Conservation (phyloP, 495 filamentous ascomycete genomes). For the Penicillium turbatum region DNA sequence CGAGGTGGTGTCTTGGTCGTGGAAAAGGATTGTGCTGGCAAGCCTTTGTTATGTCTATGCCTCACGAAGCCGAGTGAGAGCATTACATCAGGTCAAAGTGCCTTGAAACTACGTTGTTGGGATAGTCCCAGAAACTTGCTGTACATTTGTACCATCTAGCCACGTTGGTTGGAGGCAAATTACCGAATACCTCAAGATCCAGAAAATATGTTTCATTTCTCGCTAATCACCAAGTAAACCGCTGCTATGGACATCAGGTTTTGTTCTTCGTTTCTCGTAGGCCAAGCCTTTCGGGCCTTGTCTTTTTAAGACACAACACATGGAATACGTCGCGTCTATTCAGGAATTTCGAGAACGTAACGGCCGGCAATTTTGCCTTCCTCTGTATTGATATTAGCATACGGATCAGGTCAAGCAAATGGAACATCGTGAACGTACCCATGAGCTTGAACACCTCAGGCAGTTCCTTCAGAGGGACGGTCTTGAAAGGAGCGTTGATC, state of each 20-base stretch:
- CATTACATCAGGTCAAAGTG: too few species aligned
- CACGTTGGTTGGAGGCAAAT: neutral
- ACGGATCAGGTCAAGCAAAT: neutral
- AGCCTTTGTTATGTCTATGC: neutral
- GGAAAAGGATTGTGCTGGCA: too few species aligned
- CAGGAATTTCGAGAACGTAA: slow-evolving; percentile 74
- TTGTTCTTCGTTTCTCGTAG: neutral
- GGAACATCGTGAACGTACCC: slow-evolving; percentile 30
- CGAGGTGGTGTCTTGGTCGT: too few species aligned
- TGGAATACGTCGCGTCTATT: slow-evolving; percentile 27
- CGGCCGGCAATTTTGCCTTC: slow-evolving; percentile 78
- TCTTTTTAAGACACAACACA: neutral
- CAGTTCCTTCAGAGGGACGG: slow-evolving; percentile 68
- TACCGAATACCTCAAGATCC: neutral
- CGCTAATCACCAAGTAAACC: neutral
- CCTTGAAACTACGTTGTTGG: too few species aligned
- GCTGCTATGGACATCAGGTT: neutral
- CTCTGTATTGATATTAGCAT: slow-evolving; percentile 32
- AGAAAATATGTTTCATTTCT: neutral
- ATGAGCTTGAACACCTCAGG: slow-evolving; percentile 70
- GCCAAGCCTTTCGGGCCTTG: neutral
- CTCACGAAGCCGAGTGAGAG: too few species aligned
- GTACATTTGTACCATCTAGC: too few species aligned
- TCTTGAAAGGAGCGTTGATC: slow-evolving; percentile 83
- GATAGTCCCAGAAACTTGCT: too few species aligned